These are phyloP conservation scores for Cladophialophora immunda DNA, from an alignment of 2,329 filamentous ascomycete genomes.

Conservation along the genomic window DNA sequence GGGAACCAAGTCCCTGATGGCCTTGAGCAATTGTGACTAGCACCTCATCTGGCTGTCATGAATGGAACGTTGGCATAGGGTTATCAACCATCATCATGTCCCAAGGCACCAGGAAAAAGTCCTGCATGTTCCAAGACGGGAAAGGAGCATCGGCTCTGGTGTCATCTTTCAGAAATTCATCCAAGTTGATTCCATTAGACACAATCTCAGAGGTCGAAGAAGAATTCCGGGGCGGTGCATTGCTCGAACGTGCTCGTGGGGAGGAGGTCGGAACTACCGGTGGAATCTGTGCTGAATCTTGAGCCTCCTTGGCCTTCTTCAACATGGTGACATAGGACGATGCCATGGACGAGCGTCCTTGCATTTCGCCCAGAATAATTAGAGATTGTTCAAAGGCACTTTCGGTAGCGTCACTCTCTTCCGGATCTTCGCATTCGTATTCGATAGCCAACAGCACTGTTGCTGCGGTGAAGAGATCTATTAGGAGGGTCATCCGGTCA, in stretches of 20 bases:
- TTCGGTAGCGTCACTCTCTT: not conserved
- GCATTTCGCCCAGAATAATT: not conserved
- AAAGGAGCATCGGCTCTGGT: not conserved
- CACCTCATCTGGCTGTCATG: not conserved
- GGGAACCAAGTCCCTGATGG: not conserved
- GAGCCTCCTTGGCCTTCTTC: not conserved
- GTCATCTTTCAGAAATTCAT: not conserved
- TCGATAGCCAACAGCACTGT: not conserved
- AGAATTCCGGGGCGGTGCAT: not conserved
- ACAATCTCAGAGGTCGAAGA: not conserved
- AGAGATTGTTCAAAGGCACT: slow-evolving; percentile 3
- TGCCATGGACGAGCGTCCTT: slow-evolving; percentile 1
- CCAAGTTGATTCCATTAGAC: not conserved
- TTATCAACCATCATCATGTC: slow-evolving; percentile 5
- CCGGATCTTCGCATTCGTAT: slow-evolving; percentile 1
- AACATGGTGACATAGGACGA: slow-evolving; percentile 3
- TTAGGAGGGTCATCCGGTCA: not conserved
- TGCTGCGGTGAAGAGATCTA: slow-evolving; percentile 1
- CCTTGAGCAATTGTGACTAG: not conserved
- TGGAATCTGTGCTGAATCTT: not conserved
- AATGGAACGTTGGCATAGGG: not conserved
- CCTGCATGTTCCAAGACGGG: slow-evolving; percentile 5
- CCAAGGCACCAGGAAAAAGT: slow-evolving; percentile 3
- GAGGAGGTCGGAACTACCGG: not conserved
- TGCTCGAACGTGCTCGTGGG: not conserved